A percentile compares a stretch with the other conserved stretches of the same genome.
These are phyloP conservation scores for Vigna angularis DNA, from an alignment of 306 rosid genomes.

Conservation along the genomic window DNA sequence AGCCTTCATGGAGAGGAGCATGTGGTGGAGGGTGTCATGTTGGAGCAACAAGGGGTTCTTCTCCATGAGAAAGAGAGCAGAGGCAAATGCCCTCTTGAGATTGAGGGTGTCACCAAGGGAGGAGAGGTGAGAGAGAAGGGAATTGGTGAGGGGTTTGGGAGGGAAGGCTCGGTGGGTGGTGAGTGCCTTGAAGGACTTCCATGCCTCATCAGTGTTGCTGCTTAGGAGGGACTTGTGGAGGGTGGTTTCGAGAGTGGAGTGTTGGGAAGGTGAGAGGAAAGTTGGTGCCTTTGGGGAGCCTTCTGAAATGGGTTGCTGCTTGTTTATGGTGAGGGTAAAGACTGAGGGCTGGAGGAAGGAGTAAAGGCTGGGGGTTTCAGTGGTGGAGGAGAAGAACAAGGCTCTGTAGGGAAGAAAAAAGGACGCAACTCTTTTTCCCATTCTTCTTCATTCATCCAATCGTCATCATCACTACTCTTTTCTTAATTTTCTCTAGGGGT, in stretches of 20 bases:
- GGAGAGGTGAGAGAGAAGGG: conserved; percentile 70
- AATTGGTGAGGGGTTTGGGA: conserved; percentile 76
- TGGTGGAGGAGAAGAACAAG: conserved; percentile 62
- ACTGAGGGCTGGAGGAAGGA: conserved; percentile 92
- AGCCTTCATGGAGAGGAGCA: conserved; percentile 66
- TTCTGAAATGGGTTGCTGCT: conserved; percentile 36
- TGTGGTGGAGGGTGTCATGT: conserved; percentile 53
- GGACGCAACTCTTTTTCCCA: conserved; percentile 54
- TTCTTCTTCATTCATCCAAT: conserved; percentile 37
- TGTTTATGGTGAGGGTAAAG: conserved; percentile 57
- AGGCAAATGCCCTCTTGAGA: conserved; percentile 87
- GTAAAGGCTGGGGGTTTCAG: conserved; percentile 69
- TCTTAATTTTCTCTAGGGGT: neutral
- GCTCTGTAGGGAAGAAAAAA: conserved; percentile 46
- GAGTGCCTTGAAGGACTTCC: conserved; percentile 89
- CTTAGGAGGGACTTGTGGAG: conserved; percentile 73
- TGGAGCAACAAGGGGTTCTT: conserved; percentile 62
- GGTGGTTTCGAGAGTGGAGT: conserved; percentile 57
- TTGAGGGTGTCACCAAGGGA: conserved; percentile 70
- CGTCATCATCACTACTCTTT: neutral
- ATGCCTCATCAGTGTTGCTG: conserved; percentile 72
- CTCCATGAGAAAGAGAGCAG: conserved; percentile 64
- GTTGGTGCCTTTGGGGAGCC: conserved; percentile 48
- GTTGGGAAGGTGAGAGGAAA: conserved; percentile 50
- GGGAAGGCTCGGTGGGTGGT: conserved; percentile 71